These are phyloP conservation scores for Thecaphora thlaspeos DNA, from an alignment of 1,284 basidiomycete genomes.

Conservation along the genomic window DNA sequence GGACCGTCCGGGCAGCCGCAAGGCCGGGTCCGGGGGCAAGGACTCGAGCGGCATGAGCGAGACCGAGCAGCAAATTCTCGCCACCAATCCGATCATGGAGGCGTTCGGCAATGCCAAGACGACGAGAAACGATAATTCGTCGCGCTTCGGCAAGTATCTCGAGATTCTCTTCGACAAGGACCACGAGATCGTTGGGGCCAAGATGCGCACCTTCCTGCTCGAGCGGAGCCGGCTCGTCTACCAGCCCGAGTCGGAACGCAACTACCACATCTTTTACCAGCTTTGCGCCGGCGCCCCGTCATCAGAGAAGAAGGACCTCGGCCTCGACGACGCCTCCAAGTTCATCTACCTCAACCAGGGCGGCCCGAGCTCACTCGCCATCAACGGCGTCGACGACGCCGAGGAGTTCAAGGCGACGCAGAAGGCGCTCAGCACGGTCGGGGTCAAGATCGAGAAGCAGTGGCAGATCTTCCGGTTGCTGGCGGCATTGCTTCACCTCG, in stretches of 20 bases:
- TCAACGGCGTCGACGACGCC: constrained; percentile 87
- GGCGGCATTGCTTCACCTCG: constrained; percentile 89
- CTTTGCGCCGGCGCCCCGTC: constrained; percentile 92
- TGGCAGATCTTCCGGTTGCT: constrained; percentile 96
- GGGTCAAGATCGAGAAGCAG: constrained; percentile 93
- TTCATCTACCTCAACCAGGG: constrained; percentile 94
- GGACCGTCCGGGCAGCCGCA: constrained; percentile 59
- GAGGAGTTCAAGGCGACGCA: constrained; percentile 94
- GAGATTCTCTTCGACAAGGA: constrained; percentile 95
- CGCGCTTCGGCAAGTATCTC: constrained; percentile 98
- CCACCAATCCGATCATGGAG: constrained; percentile 98
- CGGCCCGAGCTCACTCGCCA: constrained; percentile 77
- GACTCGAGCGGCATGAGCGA: constrained; percentile 74
- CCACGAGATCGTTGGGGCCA: constrained; percentile 94
- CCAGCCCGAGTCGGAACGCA: constrained; percentile 87
- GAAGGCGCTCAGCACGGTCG: constrained; percentile 90
- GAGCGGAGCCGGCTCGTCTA: constrained; percentile 97
- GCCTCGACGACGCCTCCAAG: constrained; percentile 78
- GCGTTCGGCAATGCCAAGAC: constrained; percentile 99
- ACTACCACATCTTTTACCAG: constrained; percentile 99
- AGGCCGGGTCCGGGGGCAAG: constrained; percentile 61
- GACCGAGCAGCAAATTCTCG: constrained; percentile 93
- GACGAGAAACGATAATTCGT: constrained; percentile 97
- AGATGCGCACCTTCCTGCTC: constrained; percentile 94
- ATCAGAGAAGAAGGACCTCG: constrained; percentile 92